A percentile compares a stretch with the other conserved stretches of the same genome.
Conservation (phyloP, 345 rosid genomes). For the Euphorbia lathyris region DNA sequence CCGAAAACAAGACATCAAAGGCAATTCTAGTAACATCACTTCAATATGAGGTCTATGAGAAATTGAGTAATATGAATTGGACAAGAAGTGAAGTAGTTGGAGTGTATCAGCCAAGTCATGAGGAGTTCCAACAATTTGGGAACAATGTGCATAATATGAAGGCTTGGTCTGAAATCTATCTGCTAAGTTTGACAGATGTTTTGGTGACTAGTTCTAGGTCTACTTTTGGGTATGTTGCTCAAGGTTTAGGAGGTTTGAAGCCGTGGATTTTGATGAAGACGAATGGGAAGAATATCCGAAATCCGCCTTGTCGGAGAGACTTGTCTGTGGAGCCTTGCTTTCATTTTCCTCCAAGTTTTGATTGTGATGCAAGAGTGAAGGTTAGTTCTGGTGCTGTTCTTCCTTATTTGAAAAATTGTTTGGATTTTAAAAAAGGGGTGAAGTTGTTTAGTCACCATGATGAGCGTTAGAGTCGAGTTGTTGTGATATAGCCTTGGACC, state of each 20-base stretch:
- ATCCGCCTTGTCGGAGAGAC: conserved; percentile 18
- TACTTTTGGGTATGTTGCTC: conserved; percentile 31
- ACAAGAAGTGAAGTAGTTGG: conserved; percentile 11
- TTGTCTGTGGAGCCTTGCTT: conserved; percentile 26
- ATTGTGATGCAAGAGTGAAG: conserved; percentile 2
- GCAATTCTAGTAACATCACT: conserved; percentile 23
- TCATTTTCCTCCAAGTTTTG: conserved; percentile 12
- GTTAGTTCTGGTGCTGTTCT: background rate
- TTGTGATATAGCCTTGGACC: no score
- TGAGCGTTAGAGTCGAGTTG: background rate
- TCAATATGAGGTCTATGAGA: background rate
- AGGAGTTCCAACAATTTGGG: conserved; percentile 15
- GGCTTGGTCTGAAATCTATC: conserved; percentile 29
- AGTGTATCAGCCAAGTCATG: conserved; percentile 27
- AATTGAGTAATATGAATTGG: conserved; percentile 13
- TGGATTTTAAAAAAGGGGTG: conserved; percentile 11
- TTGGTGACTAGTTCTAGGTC: conserved; percentile 27
- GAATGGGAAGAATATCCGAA: background rate
- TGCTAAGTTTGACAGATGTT: conserved; percentile 24
- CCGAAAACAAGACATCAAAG: conserved; percentile 8
- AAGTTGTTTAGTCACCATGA: conserved; percentile 11
- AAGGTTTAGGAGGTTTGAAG: conserved; percentile 17
- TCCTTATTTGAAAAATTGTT: conserved; percentile 10
- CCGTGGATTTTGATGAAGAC: conserved; percentile 19
- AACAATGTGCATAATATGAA: conserved; percentile 21